phyloP scores from a whole-genome alignment of 345 rosid species.

The Hibiscus trionum region DNA sequence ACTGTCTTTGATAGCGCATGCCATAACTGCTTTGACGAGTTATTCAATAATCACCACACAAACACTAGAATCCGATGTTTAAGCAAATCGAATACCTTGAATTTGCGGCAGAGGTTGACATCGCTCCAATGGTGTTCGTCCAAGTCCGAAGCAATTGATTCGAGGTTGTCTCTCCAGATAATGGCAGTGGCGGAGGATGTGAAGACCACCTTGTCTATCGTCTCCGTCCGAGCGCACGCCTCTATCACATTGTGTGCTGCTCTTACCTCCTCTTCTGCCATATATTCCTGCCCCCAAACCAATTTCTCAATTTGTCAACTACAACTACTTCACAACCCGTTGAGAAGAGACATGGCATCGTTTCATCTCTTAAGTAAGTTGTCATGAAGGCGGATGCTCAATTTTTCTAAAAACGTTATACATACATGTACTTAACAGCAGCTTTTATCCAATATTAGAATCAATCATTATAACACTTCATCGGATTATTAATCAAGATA shows the following conservation, averaged over 20 bases:
- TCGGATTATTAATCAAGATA: too few species aligned
- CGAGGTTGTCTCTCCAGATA: constrained; percentile 38
- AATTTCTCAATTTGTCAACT: background rate
- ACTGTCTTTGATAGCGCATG: constrained; percentile 53
- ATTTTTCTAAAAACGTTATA: too few species aligned
- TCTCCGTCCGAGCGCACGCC: constrained; percentile 57
- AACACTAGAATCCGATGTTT: background rate
- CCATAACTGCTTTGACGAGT: constrained; percentile 37
- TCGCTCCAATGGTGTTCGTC: constrained; percentile 55
- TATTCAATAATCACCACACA: background rate
- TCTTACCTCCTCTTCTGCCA: constrained; percentile 57
- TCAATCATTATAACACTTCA: too few species aligned
- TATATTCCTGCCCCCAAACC: constrained; percentile 32
- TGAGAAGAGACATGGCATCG: too few species aligned
- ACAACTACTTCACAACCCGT: background rate
- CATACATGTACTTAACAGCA: too few species aligned
- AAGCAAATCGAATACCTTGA: constrained; percentile 28
- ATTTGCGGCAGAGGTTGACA: constrained; percentile 40
- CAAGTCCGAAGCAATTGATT: constrained; percentile 22
- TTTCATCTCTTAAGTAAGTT: too few species aligned
- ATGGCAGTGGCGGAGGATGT: constrained; percentile 51
- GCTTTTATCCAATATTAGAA: too few species aligned
- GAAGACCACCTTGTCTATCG: constrained; percentile 58
- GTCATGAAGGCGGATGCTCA: too few species aligned
- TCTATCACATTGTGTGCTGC: constrained; percentile 67